A percentile compares a stretch with the other conserved stretches of the same genome.
phyloP scores from a whole-genome alignment of 305 asterid genomes.

The Lippia alba region DNA sequence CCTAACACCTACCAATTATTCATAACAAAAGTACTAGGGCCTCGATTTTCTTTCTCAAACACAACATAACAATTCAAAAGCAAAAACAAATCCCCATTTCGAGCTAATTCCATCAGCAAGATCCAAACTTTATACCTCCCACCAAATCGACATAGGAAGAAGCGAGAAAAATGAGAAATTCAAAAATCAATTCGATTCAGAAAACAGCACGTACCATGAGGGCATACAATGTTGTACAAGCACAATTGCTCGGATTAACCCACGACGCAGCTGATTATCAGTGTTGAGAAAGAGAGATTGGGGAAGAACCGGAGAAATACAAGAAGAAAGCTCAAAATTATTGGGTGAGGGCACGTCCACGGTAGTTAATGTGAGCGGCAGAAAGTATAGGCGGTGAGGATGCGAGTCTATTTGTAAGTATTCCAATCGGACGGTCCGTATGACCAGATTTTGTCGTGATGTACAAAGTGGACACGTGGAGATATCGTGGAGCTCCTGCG shows the following conservation, averaged over 20 bases:
- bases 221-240: slow-evolving; percentile 31
- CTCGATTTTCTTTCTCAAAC: slow-evolving; percentile 16
- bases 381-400: slow-evolving; percentile 35
- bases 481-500: slow-evolving; percentile 40
- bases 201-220: slow-evolving; percentile 40
- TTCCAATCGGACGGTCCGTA: slow-evolving; percentile 31
- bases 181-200: slow-evolving; percentile 14
- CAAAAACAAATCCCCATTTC: neutral
- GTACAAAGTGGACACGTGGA: slow-evolving; percentile 39
- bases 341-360: slow-evolving; percentile 32
- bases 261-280: slow-evolving; percentile 21
- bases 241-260: slow-evolving; percentile 20
- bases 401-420: slow-evolving; percentile 15
- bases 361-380: slow-evolving; percentile 15
- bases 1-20: slow-evolving; percentile 13
- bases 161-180: neutral
- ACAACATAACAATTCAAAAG: slow-evolving; percentile 13
- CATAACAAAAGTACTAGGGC: neutral
- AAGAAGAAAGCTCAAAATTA: slow-evolving; percentile 30
- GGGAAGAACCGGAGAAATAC: neutral
- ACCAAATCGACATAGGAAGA: neutral
- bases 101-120: slow-evolving; percentile 27
- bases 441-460: slow-evolving; percentile 22
- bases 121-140: slow-evolving; percentile 35
- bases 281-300: slow-evolving; percentile 1